phyloP scores from a whole-genome alignment of 176 grass and related monocot species.

The Bonia amplexicaulis region DNA sequence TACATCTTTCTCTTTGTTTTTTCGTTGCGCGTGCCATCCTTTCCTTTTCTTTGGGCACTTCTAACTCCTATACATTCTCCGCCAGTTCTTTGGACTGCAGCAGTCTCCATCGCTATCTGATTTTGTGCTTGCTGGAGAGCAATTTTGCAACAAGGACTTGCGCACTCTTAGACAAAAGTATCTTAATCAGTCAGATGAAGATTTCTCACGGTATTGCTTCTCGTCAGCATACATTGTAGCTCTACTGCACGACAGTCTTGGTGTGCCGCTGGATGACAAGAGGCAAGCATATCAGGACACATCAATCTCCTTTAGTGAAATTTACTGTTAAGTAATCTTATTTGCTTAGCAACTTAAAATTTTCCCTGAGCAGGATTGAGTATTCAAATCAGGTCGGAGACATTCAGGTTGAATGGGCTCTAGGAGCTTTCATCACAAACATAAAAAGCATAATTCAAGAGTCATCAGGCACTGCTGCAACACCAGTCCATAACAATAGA shows the following conservation, averaged over 20 bases:
- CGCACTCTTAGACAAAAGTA: slow-evolving; percentile 53
- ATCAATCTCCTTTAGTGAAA: slow-evolving; percentile 25
- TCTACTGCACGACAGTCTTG: slow-evolving; percentile 72
- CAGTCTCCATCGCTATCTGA: slow-evolving; percentile 61
- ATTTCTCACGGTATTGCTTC: slow-evolving; percentile 89
- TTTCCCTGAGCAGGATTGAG: slow-evolving; percentile 53
- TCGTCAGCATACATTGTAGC: slow-evolving; percentile 87
- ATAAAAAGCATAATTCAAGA: slow-evolving; percentile 16
- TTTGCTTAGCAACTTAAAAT: not conserved
- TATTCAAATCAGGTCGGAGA: slow-evolving; percentile 67
- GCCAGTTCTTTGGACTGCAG: slow-evolving; percentile 77
- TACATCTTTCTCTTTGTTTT: not conserved
- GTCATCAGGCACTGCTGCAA: not conserved
- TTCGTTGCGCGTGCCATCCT: not conserved
- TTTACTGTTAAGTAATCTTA: not conserved
- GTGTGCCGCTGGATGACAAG: slow-evolving; percentile 57
- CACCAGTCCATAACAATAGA: slow-evolving; percentile 25
- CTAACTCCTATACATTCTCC: not conserved
- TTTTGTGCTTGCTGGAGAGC: slow-evolving; percentile 62
- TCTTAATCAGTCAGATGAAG: slow-evolving; percentile 49
- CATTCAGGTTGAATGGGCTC: slow-evolving; percentile 67
- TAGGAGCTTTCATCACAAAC: slow-evolving; percentile 66
- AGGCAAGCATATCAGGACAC: slow-evolving; percentile 47
- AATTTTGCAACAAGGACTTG: slow-evolving; percentile 72
- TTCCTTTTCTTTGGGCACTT: slow-evolving; percentile 1